Evolutionary conservation across 768 basidiomycete species (phyloP).

Genomic region (Suillus ampliporus): DNA sequence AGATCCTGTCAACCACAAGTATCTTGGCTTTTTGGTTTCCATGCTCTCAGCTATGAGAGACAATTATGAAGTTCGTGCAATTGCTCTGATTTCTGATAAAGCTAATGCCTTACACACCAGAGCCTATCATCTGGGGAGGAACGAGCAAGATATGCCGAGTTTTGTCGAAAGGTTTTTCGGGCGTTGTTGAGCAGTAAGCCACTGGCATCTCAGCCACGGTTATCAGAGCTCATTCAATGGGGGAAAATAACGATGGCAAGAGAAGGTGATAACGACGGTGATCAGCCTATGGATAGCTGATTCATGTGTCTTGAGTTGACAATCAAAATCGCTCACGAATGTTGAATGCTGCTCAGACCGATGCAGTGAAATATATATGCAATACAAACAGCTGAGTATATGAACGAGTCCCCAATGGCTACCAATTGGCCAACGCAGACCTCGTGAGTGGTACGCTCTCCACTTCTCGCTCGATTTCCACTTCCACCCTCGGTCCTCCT

Average conservation of each 20-base stretch:
- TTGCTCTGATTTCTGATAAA: background rate
- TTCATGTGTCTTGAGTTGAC: background rate
- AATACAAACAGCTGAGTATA: background rate
- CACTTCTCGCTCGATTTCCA: constrained; percentile 96
- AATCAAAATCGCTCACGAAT: background rate
- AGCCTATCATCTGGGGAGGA: constrained; percentile 18
- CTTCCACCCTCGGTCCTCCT: constrained; percentile 86
- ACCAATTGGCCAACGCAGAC: constrained; percentile 60
- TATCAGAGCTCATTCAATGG: constrained; percentile 41
- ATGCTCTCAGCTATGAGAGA: constrained; percentile 60
- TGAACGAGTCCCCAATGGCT: constrained; percentile 18
- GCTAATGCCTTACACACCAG: constrained; percentile 16
- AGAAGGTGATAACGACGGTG: constrained; percentile 12
- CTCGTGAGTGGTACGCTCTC: constrained; percentile 65
- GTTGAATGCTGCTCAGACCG: background rate
- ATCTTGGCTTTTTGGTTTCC: constrained; percentile 46
- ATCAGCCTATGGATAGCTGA: constrained; percentile 1
- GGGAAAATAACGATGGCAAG: constrained; percentile 20
- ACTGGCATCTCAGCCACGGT: constrained; percentile 38
- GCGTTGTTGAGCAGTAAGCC: constrained; percentile 35
- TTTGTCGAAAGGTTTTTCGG: constrained; percentile 41
- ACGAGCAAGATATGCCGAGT: constrained; percentile 39
- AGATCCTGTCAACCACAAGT: constrained; percentile 42
- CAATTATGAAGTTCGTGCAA: constrained; percentile 45
- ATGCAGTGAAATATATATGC: background rate